Conservation (phyloP, 2,329 filamentous ascomycete species). For the Zasmidium cellare region DNA sequence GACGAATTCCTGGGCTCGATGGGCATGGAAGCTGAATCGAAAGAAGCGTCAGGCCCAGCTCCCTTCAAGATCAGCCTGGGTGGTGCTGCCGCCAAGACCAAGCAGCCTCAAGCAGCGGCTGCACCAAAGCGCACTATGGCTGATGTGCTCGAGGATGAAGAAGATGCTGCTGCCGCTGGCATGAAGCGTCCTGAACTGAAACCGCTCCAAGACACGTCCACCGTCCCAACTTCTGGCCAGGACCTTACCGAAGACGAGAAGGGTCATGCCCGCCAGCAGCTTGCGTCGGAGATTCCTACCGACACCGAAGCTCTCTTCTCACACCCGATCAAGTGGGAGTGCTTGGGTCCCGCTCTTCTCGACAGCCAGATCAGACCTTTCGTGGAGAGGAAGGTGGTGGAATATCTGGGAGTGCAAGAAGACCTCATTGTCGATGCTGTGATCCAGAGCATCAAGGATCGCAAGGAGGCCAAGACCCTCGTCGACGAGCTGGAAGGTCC, state of each 20-base stretch:
- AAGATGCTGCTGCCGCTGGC: conserved; percentile 62
- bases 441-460: conserved; percentile 78
- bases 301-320: conserved; percentile 84
- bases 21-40: conserved; percentile 63
- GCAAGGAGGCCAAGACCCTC: conserved; percentile 73
- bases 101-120: conserved; percentile 50
- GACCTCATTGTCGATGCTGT: conserved; percentile 93
- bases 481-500: conserved; percentile 86
- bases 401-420: conserved; percentile 94
- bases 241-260: conserved; percentile 85
- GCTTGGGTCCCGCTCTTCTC: conserved; percentile 77
- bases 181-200: conserved; percentile 41
- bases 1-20: conserved; percentile 88
- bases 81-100: conserved; percentile 71
- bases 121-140: conserved; percentile 59
- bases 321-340: conserved; percentile 93
- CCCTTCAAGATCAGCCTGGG: conserved; percentile 90
- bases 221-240: conserved; percentile 73
- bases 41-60: conserved; percentile 60
- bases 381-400: conserved; percentile 96
- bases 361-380: conserved; percentile 88
- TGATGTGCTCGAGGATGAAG: conserved; percentile 94
- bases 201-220: conserved; percentile 40
- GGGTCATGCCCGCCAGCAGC: conserved; percentile 73
- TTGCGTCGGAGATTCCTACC: conserved; percentile 87